Conservation (phyloP, 768 basidiomycete species). For the Piloderma croceum region DNA sequence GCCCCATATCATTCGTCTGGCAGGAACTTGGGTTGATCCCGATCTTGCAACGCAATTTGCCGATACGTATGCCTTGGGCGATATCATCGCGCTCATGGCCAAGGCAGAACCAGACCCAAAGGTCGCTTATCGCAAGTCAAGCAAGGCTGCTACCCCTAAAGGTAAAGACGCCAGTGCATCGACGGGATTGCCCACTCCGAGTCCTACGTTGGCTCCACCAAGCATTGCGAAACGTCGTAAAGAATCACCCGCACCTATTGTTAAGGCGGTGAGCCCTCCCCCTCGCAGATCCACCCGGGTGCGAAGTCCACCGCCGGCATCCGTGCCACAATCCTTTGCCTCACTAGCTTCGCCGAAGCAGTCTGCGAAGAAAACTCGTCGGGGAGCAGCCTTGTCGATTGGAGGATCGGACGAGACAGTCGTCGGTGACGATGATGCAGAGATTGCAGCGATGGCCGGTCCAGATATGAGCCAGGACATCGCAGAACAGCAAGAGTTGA, state of each 20-base stretch:
- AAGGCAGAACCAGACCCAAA: slow-evolving; percentile 73
- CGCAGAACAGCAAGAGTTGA: slow-evolving; percentile 71
- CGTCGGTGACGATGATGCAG: slow-evolving; percentile 61
- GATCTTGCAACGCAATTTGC: slow-evolving; percentile 64
- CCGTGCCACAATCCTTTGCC: slow-evolving; percentile 38
- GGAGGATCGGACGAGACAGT: slow-evolving; percentile 57
- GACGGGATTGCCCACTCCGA: slow-evolving; percentile 21
- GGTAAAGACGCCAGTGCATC: slow-evolving; percentile 17
- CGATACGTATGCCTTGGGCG: slow-evolving; percentile 54
- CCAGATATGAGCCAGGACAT: slow-evolving; percentile 67
- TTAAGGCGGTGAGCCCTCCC: slow-evolving; percentile 25
- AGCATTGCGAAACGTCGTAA: slow-evolving; percentile 58
- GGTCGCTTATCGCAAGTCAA: slow-evolving; percentile 72
- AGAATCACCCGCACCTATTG: slow-evolving; percentile 39
- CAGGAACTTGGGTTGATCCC: slow-evolving; percentile 81
- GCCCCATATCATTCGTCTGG: slow-evolving; percentile 62
- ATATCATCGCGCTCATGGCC: slow-evolving; percentile 60
- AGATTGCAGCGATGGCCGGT: slow-evolving; percentile 50
- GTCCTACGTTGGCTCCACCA: slow-evolving; percentile 25
- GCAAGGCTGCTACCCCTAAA: slow-evolving; percentile 24
- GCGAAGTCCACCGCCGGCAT: slow-evolving; percentile 35
- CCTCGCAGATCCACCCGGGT: slow-evolving; percentile 40
- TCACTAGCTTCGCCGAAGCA: slow-evolving; percentile 30
- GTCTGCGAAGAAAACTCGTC: slow-evolving; percentile 27
- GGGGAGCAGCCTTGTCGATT: slow-evolving; percentile 35